These are phyloP conservation scores for Phanerodontia chrysosporium DNA, from an alignment of 768 basidiomycete genomes.

Conservation along the genomic window DNA sequence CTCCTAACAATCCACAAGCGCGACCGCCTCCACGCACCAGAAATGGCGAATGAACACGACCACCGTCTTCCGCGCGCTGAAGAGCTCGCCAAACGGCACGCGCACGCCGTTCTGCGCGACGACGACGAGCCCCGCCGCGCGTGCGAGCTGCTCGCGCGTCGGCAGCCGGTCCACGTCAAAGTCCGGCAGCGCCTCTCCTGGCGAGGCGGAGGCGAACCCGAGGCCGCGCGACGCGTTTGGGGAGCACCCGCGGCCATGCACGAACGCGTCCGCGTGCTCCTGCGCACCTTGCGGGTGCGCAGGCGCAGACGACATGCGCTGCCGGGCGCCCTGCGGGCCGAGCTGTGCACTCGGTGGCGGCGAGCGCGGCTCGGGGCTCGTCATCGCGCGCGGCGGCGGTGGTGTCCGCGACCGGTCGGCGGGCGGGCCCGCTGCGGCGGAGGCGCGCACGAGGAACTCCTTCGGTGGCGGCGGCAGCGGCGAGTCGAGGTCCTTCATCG, in stretches of 20 bases:
- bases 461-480: conserved; percentile 11
- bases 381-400: conserved; percentile 5
- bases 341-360: not conserved
- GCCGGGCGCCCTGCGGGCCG: conserved; percentile 8
- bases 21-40: conserved; percentile 39
- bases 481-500: conserved; percentile 12
- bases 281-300: too few relatives aligned
- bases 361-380: conserved; percentile 1
- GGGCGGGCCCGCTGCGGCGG: not conserved
- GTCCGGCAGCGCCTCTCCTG: conserved; percentile 4
- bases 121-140: conserved; percentile 60
- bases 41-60: conserved; percentile 88
- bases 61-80: conserved; percentile 53
- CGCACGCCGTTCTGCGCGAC: conserved; percentile 63
- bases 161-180: conserved; percentile 49
- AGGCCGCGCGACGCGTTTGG: not conserved
- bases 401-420: too few relatives aligned
- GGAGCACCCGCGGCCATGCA: conserved; percentile 6
- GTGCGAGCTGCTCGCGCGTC: conserved; percentile 49
- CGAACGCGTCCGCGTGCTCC: conserved; percentile 6
- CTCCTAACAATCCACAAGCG: not conserved
- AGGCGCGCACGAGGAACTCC: not conserved
- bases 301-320: conserved; percentile 16
- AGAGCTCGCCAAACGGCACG: conserved; percentile 66
- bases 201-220: not conserved